These are phyloP conservation scores for Penicillium macrosclerotiorum DNA, from an alignment of 495 filamentous ascomycete genomes.

Conservation along the genomic window DNA sequence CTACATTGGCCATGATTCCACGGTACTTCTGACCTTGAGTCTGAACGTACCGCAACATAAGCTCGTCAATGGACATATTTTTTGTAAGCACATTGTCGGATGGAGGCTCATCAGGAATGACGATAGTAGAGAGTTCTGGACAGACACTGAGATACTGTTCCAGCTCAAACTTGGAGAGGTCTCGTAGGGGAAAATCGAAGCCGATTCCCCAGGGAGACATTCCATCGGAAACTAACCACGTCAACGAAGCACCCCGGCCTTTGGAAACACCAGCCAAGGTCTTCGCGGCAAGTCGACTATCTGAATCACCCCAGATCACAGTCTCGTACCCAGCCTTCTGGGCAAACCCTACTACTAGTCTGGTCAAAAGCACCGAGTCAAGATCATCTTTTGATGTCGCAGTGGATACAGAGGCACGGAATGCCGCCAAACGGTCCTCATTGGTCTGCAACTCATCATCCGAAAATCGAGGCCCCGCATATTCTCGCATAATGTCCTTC, in stretches of 20 bases:
- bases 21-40: conserved; percentile 87
- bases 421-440: conserved; percentile 45
- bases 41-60: conserved; percentile 85
- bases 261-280: conserved; percentile 86
- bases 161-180: conserved; percentile 79
- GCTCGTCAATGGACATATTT: conserved; percentile 82
- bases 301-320: conserved; percentile 81
- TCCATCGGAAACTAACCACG: conserved; percentile 78
- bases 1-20: conserved; percentile 90
- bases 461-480: conserved; percentile 22
- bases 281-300: conserved; percentile 82
- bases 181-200: conserved; percentile 73
- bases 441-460: conserved; percentile 32
- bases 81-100: conserved; percentile 51
- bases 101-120: conserved; percentile 39
- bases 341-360: conserved; percentile 66
- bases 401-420: conserved; percentile 61
- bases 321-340: conserved; percentile 57
- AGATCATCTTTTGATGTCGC: conserved; percentile 75
- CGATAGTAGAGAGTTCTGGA: conserved; percentile 51
- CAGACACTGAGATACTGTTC: conserved; percentile 55
- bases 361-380: conserved; percentile 62
- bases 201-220: conserved; percentile 55
- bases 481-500: conserved; percentile 25
- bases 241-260: conserved; percentile 78